phyloP scores from a whole-genome alignment of 768 basidiomycete genomes.

The Podaxis rugospora region DNA sequence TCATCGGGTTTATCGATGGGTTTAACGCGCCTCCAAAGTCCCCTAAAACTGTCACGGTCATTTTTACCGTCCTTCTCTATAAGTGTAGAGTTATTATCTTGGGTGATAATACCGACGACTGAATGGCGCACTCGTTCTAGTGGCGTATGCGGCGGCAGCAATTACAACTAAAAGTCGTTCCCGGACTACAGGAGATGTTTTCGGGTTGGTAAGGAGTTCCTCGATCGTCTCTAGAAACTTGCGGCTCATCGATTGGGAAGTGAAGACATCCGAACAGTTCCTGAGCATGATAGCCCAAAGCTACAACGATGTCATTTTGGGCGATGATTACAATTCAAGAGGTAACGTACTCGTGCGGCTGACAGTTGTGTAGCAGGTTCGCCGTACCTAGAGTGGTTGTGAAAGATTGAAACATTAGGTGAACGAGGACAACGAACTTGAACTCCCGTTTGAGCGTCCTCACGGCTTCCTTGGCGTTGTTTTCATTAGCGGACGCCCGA shows the following conservation, averaged over 20 bases:
- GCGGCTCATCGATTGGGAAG: slow-evolving; percentile 61
- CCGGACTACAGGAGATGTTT: slow-evolving; percentile 74
- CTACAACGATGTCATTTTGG: slow-evolving; percentile 29
- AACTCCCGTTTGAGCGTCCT: slow-evolving; percentile 81
- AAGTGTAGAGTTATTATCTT: not conserved
- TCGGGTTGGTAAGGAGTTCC: slow-evolving; percentile 56
- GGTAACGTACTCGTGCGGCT: slow-evolving; percentile 59
- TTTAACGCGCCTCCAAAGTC: slow-evolving; percentile 79
- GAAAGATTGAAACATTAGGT: slow-evolving; percentile 4
- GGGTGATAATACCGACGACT: not conserved
- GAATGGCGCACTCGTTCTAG: slow-evolving; percentile 32
- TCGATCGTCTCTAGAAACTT: slow-evolving; percentile 82
- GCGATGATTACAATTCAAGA: not conserved
- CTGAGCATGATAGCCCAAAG: slow-evolving; percentile 90
- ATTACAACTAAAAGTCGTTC: slow-evolving; percentile 80
- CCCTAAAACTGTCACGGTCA: slow-evolving; percentile 51
- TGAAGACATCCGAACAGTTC: slow-evolving; percentile 71
- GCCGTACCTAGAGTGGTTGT: slow-evolving; percentile 47
- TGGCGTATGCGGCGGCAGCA: slow-evolving; percentile 75
- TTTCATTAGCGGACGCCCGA: slow-evolving; percentile 66
- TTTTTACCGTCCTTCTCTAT: slow-evolving; percentile 19
- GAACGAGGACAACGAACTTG: slow-evolving; percentile 43
- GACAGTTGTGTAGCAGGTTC: slow-evolving; percentile 73
- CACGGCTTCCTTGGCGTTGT: slow-evolving; percentile 78
- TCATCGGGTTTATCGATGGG: slow-evolving; percentile 77